phyloP scores from a whole-genome alignment of 768 basidiomycete species.

The Phaeotremella fagi region DNA sequence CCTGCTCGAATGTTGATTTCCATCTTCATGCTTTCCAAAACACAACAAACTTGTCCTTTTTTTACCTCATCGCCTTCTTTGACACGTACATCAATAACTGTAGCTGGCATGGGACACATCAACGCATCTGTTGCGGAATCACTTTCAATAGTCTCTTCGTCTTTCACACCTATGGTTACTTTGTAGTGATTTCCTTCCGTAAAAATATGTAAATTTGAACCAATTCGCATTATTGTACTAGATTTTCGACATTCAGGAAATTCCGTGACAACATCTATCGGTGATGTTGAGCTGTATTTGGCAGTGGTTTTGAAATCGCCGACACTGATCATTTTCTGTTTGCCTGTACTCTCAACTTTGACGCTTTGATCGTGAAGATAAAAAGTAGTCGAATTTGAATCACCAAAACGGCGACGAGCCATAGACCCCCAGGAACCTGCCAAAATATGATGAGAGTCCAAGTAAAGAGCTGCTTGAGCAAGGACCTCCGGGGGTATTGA shows the following conservation, averaged over 20 bases:
- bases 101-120: slow-evolving; percentile 74
- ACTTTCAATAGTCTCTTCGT: slow-evolving; percentile 4
- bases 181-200: slow-evolving; percentile 60
- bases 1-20: slow-evolving; percentile 79
- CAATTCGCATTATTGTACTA: slow-evolving; percentile 67
- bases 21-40: slow-evolving; percentile 97
- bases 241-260: slow-evolving; percentile 55
- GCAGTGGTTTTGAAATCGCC: neutral
- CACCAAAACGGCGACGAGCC: slow-evolving; percentile 70
- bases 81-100: slow-evolving; percentile 83
- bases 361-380: slow-evolving; percentile 57
- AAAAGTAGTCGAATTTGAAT: slow-evolving; percentile 56
- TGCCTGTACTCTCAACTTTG: slow-evolving; percentile 50
- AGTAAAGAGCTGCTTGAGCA: slow-evolving; percentile 73
- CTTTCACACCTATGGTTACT: slow-evolving; percentile 54
- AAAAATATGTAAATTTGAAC: slow-evolving; percentile 73
- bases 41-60: slow-evolving; percentile 72
- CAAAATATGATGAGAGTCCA: slow-evolving; percentile 60
- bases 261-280: slow-evolving; percentile 57
- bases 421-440: slow-evolving; percentile 64
- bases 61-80: slow-evolving; percentile 70
- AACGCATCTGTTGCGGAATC: slow-evolving; percentile 15
- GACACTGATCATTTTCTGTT: slow-evolving; percentile 8
- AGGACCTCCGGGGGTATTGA: slow-evolving; percentile 62
- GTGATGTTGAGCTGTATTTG: slow-evolving; percentile 47